Percentiles rank a stretch among this genome's conserved stretches.
These are phyloP conservation scores for Sideroxylon spinosum DNA, from an alignment of 179 eudicot genomes.

Conservation along the genomic window DNA sequence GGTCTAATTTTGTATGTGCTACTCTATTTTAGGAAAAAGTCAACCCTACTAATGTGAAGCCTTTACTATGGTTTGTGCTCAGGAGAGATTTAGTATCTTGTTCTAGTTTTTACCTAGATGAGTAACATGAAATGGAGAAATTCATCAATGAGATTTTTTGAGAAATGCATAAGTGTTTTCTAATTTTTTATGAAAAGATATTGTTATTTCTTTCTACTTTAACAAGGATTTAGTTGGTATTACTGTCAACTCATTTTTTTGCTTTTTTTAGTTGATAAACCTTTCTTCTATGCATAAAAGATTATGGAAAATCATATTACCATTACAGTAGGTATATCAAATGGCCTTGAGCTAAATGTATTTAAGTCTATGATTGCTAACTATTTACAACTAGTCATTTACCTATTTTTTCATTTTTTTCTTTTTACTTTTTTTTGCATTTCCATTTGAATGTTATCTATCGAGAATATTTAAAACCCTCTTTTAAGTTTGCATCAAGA, in stretches of 20 bases:
- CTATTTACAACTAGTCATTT: neutral
- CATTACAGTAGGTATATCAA: conserved; percentile 87
- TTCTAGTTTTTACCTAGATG: conserved; percentile 10
- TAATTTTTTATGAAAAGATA: neutral
- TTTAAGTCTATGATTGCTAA: conserved; percentile 96
- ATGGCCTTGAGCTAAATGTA: conserved; percentile 97
- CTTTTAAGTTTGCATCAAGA: too few relatives aligned
- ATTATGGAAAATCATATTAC: conserved; percentile 98
- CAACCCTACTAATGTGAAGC: conserved; percentile 98
- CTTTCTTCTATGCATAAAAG: conserved; percentile 36
- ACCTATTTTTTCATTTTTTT: neutral
- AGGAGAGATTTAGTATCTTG: conserved; percentile 47
- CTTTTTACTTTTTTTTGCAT: neutral
- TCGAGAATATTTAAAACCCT: neutral
- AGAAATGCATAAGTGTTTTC: conserved; percentile 5
- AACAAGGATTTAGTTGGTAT: neutral
- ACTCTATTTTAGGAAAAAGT: conserved; percentile 73
- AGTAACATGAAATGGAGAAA: neutral
- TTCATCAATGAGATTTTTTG: neutral
- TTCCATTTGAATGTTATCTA: neutral
- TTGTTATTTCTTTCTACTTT: neutral
- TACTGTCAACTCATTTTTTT: neutral
- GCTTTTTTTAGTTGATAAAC: conserved; percentile 11
- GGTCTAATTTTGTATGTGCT: neutral
- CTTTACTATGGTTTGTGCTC: conserved; percentile 96